These are phyloP conservation scores for Plasmodium gaboni DNA, from an alignment of 169 alveolate genomes.

Conservation along the genomic window DNA sequence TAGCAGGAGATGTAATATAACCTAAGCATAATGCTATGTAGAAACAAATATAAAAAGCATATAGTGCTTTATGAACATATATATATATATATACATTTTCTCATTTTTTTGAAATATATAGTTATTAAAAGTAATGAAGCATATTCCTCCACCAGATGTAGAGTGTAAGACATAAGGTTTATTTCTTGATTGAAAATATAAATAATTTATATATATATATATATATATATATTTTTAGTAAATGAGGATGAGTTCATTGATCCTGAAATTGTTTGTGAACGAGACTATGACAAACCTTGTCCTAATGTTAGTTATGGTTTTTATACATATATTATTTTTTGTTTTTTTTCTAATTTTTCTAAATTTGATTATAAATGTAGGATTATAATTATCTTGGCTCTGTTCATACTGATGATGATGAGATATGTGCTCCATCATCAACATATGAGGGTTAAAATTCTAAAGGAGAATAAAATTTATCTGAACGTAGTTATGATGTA, in stretches of 20 bases:
- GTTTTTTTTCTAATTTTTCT: background rate
- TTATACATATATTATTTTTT: conserved; percentile 76
- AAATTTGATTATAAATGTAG: conserved; percentile 12
- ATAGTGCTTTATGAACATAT: no score
- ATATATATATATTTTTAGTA: conserved; percentile 15
- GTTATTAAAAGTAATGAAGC: conserved; percentile 44
- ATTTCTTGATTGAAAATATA: background rate
- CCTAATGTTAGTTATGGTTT: conserved; percentile 81
- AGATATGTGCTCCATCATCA: conserved; percentile 72
- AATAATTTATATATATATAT: background rate
- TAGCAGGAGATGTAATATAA: conserved; percentile 63
- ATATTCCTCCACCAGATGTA: conserved; percentile 53
- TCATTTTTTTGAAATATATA: background rate
- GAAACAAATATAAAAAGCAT: no score
- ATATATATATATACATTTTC: background rate
- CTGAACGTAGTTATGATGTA: background rate
- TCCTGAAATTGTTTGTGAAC: conserved; percentile 81
- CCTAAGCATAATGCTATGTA: background rate
- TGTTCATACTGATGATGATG: conserved; percentile 37
- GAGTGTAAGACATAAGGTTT: conserved; percentile 27
- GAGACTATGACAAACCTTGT: conserved; percentile 84
- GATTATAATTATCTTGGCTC: conserved; percentile 54
- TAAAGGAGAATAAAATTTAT: conserved; percentile 9
- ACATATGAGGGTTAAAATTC: conserved; percentile 59
- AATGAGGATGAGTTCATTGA: conserved; percentile 73